Percentiles rank a stretch among this genome's conserved stretches.
phyloP scores from a whole-genome alignment of 1,284 basidiomycete genomes.

The Cutaneotrichosporon arboriforme region DNA sequence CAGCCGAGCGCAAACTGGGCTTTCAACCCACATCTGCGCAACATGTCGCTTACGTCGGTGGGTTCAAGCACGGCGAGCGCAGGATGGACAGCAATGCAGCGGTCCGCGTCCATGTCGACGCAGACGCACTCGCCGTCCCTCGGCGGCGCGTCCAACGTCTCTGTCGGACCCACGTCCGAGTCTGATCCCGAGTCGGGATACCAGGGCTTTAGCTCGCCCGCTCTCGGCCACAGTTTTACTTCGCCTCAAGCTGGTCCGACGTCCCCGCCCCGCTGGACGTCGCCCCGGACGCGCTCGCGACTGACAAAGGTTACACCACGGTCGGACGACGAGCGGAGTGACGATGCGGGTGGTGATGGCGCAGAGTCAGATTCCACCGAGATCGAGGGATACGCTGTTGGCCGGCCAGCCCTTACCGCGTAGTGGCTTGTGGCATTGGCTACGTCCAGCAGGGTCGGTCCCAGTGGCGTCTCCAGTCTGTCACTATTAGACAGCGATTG shows the following conservation, averaged over 20 bases:
- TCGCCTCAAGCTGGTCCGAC: not conserved
- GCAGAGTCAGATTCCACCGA: constrained; percentile 1
- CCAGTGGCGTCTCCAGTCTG: too few relatives aligned
- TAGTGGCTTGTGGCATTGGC: too few relatives aligned
- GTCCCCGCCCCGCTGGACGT: not conserved
- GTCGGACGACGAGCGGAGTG: not conserved
- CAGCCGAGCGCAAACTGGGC: constrained; percentile 4
- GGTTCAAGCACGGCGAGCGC: not conserved
- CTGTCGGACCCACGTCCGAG: not conserved
- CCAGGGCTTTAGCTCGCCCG: not conserved
- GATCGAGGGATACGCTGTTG: not conserved
- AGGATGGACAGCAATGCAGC: not conserved
- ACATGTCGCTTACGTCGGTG: not conserved
- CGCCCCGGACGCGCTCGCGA: not conserved
- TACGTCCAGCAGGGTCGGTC: too few relatives aligned
- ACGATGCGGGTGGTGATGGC: not conserved
- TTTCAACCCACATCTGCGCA: not conserved
- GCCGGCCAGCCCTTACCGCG: too few relatives aligned
- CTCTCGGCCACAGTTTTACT: not conserved
- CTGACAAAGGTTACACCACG: not conserved
- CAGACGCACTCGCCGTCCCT: not conserved
- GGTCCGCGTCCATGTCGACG: not conserved
- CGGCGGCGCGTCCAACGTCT: not conserved
- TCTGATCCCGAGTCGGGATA: not conserved
- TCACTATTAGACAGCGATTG: too few relatives aligned